phyloP scores from a whole-genome alignment of 768 basidiomycete genomes.

The Hygrophorus pudorinus region DNA sequence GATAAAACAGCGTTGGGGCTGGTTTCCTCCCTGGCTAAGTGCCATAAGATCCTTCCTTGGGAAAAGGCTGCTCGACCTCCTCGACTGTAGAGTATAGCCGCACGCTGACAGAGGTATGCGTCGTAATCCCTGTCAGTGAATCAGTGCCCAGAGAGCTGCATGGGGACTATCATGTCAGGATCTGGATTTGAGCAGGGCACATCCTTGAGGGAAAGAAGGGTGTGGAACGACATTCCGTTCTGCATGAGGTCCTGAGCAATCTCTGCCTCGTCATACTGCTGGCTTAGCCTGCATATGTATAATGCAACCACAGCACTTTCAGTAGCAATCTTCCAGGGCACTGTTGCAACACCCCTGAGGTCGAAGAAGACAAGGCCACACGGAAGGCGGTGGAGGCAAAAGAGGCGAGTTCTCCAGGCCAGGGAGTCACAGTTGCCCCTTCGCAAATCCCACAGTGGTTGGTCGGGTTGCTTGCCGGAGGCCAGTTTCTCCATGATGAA shows the following conservation, averaged over 20 bases:
- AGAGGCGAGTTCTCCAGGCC: too few species aligned
- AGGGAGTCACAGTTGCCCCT: too few species aligned
- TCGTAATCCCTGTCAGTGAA: conserved; percentile 3
- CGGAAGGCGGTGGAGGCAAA: too few species aligned
- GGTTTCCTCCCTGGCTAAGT: conserved; percentile 6
- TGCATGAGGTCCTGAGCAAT: neutral
- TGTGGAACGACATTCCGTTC: neutral
- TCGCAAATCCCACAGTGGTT: too few species aligned
- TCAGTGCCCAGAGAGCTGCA: neutral
- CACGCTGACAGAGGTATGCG: conserved; percentile 1
- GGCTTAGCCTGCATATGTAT: too few species aligned
- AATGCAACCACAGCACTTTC: too few species aligned
- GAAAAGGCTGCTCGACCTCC: conserved; percentile 9
- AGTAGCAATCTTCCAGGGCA: too few species aligned
- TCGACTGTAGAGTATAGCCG: conserved; percentile 2
- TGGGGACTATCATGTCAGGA: neutral
- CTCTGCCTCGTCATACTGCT: too few species aligned
- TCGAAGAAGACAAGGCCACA: too few species aligned
- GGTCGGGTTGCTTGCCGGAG: too few species aligned
- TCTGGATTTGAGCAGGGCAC: neutral
- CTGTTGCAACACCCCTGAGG: too few species aligned
- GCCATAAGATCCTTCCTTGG: conserved; percentile 10
- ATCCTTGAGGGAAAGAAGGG: neutral
- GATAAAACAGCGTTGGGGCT: conserved; percentile 3
- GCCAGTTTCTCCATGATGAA: too few species aligned